Evolutionary conservation across 2,329 filamentous ascomycete species (phyloP).

Genomic region (Knufia petricola): DNA sequence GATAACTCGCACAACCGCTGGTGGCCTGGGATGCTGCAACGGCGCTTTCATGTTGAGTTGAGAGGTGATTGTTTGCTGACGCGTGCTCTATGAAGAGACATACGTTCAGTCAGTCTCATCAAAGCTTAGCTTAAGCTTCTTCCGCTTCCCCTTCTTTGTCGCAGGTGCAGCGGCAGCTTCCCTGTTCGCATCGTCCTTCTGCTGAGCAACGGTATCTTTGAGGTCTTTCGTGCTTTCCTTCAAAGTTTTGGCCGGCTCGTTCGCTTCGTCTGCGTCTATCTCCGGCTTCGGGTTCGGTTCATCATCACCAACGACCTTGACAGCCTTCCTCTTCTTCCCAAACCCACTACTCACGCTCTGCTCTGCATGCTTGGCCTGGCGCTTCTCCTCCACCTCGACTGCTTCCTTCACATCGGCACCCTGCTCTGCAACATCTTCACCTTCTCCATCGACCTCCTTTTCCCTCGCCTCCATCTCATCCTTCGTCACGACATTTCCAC

Average conservation of each 20-base stretch:
- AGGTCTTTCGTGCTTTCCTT: constrained; percentile 9
- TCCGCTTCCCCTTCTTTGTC: constrained; percentile 16
- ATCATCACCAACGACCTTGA: constrained; percentile 17
- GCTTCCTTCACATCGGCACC: neutral
- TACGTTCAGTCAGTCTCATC: constrained; percentile 17
- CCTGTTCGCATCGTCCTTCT: constrained; percentile 8
- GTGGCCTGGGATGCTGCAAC: too few species aligned
- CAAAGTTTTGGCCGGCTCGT: constrained; percentile 1
- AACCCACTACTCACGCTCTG: constrained; percentile 11
- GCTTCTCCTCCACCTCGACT: constrained; percentile 13
- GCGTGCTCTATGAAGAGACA: too few species aligned
- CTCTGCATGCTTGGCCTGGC: constrained; percentile 9
- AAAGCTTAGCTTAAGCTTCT: constrained; percentile 24
- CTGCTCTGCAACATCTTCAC: neutral
- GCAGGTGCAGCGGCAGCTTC: neutral
- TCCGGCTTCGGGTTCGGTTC: constrained; percentile 12
- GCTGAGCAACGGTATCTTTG: neutral
- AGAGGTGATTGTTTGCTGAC: too few species aligned
- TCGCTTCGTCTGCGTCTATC: constrained; percentile 7
- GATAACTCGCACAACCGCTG: too few species aligned
- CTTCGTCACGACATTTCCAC: constrained; percentile 19
- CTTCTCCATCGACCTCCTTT: constrained; percentile 8
- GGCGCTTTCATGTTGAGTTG: too few species aligned
- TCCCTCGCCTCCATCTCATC: constrained; percentile 18
- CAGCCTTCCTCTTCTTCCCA: constrained; percentile 20